Evolutionary conservation across 1,284 basidiomycete species (phyloP).

Genomic region (Chalciporus sp.): DNA sequence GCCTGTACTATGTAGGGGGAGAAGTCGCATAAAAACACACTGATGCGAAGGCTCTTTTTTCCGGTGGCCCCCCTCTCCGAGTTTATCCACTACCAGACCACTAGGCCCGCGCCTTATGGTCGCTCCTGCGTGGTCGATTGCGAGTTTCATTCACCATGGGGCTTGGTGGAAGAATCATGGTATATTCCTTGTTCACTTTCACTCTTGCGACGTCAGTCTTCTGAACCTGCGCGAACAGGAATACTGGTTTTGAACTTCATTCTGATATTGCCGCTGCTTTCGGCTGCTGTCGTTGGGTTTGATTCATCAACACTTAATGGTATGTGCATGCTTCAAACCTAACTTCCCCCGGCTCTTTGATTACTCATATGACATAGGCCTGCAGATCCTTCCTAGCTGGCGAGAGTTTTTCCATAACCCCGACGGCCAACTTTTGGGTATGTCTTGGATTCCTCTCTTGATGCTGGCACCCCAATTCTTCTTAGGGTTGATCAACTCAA

Average conservation of each 20-base stretch:
- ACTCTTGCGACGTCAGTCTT: no score
- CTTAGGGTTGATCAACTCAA: conserved; percentile 60
- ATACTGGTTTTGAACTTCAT: conserved; percentile 62
- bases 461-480: background rate
- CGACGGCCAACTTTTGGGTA: conserved; percentile 53
- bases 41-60: background rate
- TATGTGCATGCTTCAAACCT: conserved; percentile 24
- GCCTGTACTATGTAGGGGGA: no score
- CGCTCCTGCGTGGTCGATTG: conserved; percentile 37
- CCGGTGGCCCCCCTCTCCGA: background rate
- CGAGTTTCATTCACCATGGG: conserved; percentile 39
- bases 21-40: background rate
- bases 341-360: background rate
- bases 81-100: background rate
- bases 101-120: conserved; percentile 1
- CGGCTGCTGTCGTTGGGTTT: conserved; percentile 61
- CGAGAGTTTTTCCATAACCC: conserved; percentile 56
- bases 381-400: conserved; percentile 68
- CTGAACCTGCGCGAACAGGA: conserved; percentile 38
- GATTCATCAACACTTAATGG: conserved; percentile 68
- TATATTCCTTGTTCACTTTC: conserved; percentile 23
- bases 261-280: conserved; percentile 59
- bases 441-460: conserved; percentile 8
- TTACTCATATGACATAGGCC: conserved; percentile 38
- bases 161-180: conserved; percentile 46